phyloP scores from a whole-genome alignment of 352 stramenopile species.

The Pythium monospermum region DNA sequence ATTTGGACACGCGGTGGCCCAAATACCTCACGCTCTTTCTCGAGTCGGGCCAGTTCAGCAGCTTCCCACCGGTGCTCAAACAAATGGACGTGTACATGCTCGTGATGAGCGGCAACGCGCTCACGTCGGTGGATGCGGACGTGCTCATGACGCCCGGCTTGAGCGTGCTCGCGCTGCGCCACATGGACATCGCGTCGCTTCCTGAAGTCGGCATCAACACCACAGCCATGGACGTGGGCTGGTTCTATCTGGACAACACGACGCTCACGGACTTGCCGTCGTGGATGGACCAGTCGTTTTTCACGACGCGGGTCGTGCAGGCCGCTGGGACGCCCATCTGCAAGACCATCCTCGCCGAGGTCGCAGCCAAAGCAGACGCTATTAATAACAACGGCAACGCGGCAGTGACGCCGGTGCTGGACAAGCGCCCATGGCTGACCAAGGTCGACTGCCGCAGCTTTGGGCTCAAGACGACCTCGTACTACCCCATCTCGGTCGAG shows the following conservation, averaged over 20 bases:
- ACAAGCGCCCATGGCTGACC: neutral
- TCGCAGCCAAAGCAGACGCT: neutral
- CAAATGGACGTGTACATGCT: constrained; percentile 1
- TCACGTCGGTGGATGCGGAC: neutral
- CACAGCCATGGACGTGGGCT: too few species aligned
- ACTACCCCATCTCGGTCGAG: neutral
- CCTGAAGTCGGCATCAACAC: too few species aligned
- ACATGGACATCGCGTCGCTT: neutral
- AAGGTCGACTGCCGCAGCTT: neutral
- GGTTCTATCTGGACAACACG: too few species aligned
- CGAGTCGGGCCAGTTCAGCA: constrained; percentile 8
- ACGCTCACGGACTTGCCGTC: too few species aligned
- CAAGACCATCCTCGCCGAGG: too few species aligned
- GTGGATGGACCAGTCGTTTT: too few species aligned
- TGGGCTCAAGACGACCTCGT: neutral
- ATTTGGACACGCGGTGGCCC: constrained; percentile 31
- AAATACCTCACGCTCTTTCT: constrained; percentile 3
- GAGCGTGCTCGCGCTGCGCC: neutral
- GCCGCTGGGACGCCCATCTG: too few species aligned
- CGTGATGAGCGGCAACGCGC: constrained; percentile 4
- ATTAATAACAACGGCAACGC: neutral
- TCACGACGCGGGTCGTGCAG: too few species aligned
- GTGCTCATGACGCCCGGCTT: neutral
- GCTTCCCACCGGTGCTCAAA: constrained; percentile 6
- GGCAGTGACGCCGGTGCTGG: too few species aligned